Conservation (phyloP, 768 basidiomycete genomes). For the Hydnomerulius pinastri region DNA sequence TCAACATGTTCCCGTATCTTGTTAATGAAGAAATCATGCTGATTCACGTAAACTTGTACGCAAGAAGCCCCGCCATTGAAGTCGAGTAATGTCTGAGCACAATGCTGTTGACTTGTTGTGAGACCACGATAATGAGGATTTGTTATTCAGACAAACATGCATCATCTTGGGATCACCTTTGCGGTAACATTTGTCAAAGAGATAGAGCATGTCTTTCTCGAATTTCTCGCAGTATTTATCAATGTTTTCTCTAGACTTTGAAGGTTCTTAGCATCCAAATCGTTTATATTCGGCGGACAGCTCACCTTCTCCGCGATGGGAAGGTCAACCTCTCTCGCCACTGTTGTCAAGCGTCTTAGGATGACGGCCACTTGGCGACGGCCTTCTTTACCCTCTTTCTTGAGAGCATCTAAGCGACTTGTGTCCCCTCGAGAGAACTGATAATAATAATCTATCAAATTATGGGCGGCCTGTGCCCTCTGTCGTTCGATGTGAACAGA, state of each 20-base stretch:
- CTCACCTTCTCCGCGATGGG: slow-evolving; percentile 78
- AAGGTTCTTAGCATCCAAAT: not conserved
- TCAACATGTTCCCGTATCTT: slow-evolving; percentile 69
- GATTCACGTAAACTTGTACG: slow-evolving; percentile 98
- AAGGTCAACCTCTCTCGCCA: slow-evolving; percentile 93
- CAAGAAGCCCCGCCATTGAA: slow-evolving; percentile 98
- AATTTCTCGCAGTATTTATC: slow-evolving; percentile 99
- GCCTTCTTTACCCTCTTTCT: slow-evolving; percentile 88
- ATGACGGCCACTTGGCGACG: slow-evolving; percentile 87
- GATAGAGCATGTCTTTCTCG: slow-evolving; percentile 95
- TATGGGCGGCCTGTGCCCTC: slow-evolving; percentile 90
- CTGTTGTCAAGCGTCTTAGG: slow-evolving; percentile 77
- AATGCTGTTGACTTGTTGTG: slow-evolving; percentile 64
- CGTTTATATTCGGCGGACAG: not conserved
- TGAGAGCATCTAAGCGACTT: slow-evolving; percentile 67
- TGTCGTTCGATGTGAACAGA: slow-evolving; percentile 90
- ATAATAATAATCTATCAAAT: slow-evolving; percentile 92
- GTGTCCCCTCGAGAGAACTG: slow-evolving; percentile 87
- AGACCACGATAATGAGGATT: slow-evolving; percentile 8
- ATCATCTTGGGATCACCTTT: slow-evolving; percentile 99
- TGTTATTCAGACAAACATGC: slow-evolving; percentile 62
- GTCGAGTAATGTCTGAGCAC: slow-evolving; percentile 93
- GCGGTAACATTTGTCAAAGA: slow-evolving; percentile 95
- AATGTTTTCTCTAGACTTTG: slow-evolving; percentile 84
- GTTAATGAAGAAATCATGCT: slow-evolving; percentile 99